Conservation (phyloP, 108 stramenopile species). For the Nitzschia palea region DNA sequence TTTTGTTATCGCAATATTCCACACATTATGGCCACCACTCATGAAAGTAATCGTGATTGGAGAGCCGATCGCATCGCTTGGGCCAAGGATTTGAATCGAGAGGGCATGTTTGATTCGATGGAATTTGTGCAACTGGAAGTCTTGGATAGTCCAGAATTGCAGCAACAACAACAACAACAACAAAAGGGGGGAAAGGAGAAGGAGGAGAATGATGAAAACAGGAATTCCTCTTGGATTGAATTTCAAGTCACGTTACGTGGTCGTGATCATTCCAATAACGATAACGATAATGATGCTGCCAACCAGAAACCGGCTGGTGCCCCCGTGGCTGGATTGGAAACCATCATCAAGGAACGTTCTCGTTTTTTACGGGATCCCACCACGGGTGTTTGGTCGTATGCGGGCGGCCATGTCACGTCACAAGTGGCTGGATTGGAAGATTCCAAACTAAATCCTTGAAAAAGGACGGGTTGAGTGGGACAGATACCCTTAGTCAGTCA, state of each 20-base stretch:
- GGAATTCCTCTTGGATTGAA: conserved; percentile 55
- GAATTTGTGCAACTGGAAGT: conserved; percentile 60
- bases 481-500: too few species aligned
- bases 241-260: conserved; percentile 52
- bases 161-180: too few species aligned
- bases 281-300: background rate
- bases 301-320: background rate
- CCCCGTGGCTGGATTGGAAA: conserved; percentile 48
- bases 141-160: conserved; percentile 19
- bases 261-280: conserved; percentile 26
- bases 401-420: conserved; percentile 65
- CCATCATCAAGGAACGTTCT: conserved; percentile 55
- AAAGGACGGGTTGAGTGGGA: too few species aligned
- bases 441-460: conserved; percentile 34
- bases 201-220: conserved; percentile 13
- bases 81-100: conserved; percentile 70
- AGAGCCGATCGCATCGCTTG: conserved; percentile 56
- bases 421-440: conserved; percentile 59
- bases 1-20: conserved; percentile 55
- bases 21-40: conserved; percentile 73
- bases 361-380: conserved; percentile 44
- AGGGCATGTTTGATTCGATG: conserved; percentile 83
- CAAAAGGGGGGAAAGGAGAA: conserved; percentile 13
- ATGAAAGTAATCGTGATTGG: conserved; percentile 61
- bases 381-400: conserved; percentile 59